Evolutionary conservation across 2,329 filamentous ascomycete genomes (phyloP).

Genomic region (Microcera coccophila): DNA sequence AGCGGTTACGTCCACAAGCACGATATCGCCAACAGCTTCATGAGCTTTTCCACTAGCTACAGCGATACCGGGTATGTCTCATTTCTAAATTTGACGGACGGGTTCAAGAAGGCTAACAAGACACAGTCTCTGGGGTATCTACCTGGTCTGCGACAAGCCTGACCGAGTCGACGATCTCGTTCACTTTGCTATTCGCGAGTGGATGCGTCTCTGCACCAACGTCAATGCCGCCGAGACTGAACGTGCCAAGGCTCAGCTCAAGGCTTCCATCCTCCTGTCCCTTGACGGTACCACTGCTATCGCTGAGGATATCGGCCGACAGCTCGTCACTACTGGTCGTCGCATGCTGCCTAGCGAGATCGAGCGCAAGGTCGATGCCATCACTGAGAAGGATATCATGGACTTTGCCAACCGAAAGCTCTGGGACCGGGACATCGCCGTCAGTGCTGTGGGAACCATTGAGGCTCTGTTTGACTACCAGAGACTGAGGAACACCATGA

Average conservation of each 20-base stretch:
- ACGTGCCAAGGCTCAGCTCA: slow-evolving; percentile 98
- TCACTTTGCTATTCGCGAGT: slow-evolving; percentile 97
- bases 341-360: slow-evolving; percentile 90
- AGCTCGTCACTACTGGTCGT: slow-evolving; percentile 95
- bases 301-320: slow-evolving; percentile 96
- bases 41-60: slow-evolving; percentile 99
- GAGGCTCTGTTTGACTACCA: slow-evolving; percentile 81
- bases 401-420: slow-evolving; percentile 90
- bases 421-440: slow-evolving; percentile 95
- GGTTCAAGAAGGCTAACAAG: slow-evolving; percentile 21
- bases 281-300: slow-evolving; percentile 96
- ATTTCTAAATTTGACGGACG: neutral
- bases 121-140: slow-evolving; percentile 95
- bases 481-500: slow-evolving; percentile 79
- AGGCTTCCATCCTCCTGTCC: slow-evolving; percentile 94
- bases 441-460: slow-evolving; percentile 88
- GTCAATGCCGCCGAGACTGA: slow-evolving; percentile 89
- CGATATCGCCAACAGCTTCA: slow-evolving; percentile 98
- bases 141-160: slow-evolving; percentile 88
- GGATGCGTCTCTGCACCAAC: slow-evolving; percentile 87
- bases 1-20: slow-evolving; percentile 92
- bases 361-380: slow-evolving; percentile 81
- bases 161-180: slow-evolving; percentile 89
- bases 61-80: slow-evolving; percentile 88
- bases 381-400: slow-evolving; percentile 96